Conservation (phyloP, 352 stramenopile species). For the Phytophthora citricola region DNA sequence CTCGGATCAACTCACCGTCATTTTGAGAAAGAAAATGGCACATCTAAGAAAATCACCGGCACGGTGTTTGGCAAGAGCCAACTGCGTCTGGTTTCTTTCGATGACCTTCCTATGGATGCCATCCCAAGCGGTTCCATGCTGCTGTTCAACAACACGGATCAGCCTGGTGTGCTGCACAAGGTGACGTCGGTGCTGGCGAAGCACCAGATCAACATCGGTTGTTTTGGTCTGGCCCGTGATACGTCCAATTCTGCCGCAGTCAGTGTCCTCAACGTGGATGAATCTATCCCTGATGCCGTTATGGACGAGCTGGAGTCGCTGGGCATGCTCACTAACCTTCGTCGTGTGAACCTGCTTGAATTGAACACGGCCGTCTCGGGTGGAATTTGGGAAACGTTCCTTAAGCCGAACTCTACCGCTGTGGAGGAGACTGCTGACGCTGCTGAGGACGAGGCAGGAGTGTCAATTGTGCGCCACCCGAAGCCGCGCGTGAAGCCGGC, state of each 20-base stretch:
- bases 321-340: slow-evolving; percentile 83
- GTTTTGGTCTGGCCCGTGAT: slow-evolving; percentile 90
- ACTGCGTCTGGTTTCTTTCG: slow-evolving; percentile 88
- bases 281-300: slow-evolving; percentile 85
- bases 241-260: slow-evolving; percentile 71
- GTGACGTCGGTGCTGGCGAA: slow-evolving; percentile 94
- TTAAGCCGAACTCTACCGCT: slow-evolving; percentile 48
- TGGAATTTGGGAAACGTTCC: slow-evolving; percentile 67
- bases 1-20: slow-evolving; percentile 92
- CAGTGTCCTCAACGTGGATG: slow-evolving; percentile 91
- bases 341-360: slow-evolving; percentile 86
- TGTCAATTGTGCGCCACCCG: slow-evolving; percentile 62
- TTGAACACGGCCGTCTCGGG: slow-evolving; percentile 58
- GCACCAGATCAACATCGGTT: slow-evolving; percentile 95
- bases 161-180: slow-evolving; percentile 93
- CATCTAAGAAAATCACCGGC: slow-evolving; percentile 83
- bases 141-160: slow-evolving; percentile 95
- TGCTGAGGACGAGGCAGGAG: slow-evolving; percentile 31
- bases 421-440: slow-evolving; percentile 34
- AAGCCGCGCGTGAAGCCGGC: slow-evolving; percentile 79
- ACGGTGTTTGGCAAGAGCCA: slow-evolving; percentile 92
- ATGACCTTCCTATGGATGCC: slow-evolving; percentile 88
- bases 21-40: slow-evolving; percentile 90
- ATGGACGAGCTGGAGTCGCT: slow-evolving; percentile 83
- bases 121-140: slow-evolving; percentile 91